Conservation (phyloP, 1,284 basidiomycete species). For the Ustilago curta region DNA sequence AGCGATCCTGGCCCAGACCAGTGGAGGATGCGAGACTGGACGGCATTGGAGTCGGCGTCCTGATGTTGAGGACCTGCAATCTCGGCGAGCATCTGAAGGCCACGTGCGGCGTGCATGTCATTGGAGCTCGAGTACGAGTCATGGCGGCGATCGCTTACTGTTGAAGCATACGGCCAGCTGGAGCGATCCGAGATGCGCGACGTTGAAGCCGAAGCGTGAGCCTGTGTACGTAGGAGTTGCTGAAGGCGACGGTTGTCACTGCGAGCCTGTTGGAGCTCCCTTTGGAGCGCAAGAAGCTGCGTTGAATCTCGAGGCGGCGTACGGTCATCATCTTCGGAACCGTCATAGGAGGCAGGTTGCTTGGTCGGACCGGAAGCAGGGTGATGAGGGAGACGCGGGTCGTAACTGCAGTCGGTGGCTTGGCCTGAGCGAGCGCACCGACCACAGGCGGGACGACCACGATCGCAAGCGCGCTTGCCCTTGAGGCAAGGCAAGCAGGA, state of each 20-base stretch:
- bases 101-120: slow-evolving; percentile 38
- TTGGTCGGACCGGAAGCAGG: slow-evolving; percentile 10
- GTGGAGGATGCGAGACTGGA: slow-evolving; percentile 33
- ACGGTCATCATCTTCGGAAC: slow-evolving; percentile 34
- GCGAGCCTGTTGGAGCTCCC: slow-evolving; percentile 24
- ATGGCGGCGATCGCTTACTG: slow-evolving; percentile 1
- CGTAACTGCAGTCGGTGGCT: slow-evolving; percentile 37
- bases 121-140: slow-evolving; percentile 17
- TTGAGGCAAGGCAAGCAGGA: slow-evolving; percentile 47
- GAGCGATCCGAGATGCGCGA: neutral
- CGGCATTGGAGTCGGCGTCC: slow-evolving; percentile 35
- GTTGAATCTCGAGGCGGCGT: slow-evolving; percentile 2
- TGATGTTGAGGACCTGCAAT: slow-evolving; percentile 43
- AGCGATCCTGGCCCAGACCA: slow-evolving; percentile 28
- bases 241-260: slow-evolving; percentile 30
- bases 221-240: slow-evolving; percentile 20
- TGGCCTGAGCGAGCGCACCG: slow-evolving; percentile 35
- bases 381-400: slow-evolving; percentile 33
- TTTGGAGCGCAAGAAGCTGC: slow-evolving; percentile 15
- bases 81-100: slow-evolving; percentile 49
- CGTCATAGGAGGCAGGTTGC: slow-evolving; percentile 2
- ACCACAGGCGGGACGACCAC: slow-evolving; percentile 40
- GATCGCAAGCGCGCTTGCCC: slow-evolving; percentile 51
- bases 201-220: slow-evolving; percentile 3
- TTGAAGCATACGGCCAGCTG: slow-evolving; percentile 1